Conservation (phyloP, 805 yeast species). For the Metschnikowia cubensis region DNA sequence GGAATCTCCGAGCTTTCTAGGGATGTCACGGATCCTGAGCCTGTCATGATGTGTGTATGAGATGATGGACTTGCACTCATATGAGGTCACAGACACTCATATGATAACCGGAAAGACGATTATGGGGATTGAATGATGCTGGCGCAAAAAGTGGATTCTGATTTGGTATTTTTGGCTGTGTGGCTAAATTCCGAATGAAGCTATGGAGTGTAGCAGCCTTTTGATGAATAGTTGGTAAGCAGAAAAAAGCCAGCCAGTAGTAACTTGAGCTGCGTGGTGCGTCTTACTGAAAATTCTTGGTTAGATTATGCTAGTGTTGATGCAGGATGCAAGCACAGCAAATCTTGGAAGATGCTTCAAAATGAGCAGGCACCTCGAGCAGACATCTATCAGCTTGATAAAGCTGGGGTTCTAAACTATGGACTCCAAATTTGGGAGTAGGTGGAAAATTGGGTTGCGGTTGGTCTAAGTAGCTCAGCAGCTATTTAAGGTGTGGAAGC, state of each 20-base stretch:
- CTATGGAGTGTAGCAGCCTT: not conserved
- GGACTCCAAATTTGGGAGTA: not conserved
- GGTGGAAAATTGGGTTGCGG: not conserved
- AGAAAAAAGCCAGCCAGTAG: not conserved
- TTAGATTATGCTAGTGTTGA: not conserved
- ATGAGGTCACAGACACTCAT: not conserved
- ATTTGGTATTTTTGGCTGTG: not conserved
- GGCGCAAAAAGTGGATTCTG: not conserved
- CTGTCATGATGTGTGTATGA: not conserved
- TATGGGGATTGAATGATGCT: not conserved
- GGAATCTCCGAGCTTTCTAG: not conserved
- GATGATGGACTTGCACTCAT: not conserved
- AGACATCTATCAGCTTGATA: not conserved
- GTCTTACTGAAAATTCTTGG: not conserved
- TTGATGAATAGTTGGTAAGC: not conserved
- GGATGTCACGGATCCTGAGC: not conserved
- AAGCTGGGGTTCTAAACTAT: not conserved
- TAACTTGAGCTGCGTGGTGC: not conserved
- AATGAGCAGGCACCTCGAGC: not conserved
- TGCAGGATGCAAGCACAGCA: constrained; percentile 3
- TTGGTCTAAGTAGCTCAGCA: not conserved
- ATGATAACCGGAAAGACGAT: not conserved
- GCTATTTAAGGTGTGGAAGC: not conserved
- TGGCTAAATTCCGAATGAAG: not conserved
- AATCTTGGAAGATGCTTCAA: not conserved